phyloP scores from a whole-genome alignment of 805 yeast species.

The Candida boleticola region DNA sequence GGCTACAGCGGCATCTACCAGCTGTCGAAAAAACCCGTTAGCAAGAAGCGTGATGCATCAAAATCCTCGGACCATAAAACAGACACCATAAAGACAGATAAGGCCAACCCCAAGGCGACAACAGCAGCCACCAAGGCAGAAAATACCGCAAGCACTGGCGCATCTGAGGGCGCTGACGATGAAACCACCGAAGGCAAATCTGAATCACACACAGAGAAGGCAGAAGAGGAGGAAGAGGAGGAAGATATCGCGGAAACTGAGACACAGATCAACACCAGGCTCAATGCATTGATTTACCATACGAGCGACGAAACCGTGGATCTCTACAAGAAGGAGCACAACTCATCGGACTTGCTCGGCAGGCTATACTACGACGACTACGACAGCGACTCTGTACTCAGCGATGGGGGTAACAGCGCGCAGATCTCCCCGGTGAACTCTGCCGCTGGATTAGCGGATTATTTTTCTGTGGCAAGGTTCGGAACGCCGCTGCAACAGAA shows the following conservation, averaged over 20 bases:
- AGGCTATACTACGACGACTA: constrained; percentile 43
- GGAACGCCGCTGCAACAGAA: background rate
- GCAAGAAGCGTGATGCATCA: background rate
- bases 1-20: background rate
- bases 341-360: constrained; percentile 39
- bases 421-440: constrained; percentile 15
- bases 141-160: background rate
- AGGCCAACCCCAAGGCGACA: background rate
- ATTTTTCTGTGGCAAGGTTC: background rate
- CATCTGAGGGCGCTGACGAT: background rate
- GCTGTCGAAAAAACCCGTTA: background rate
- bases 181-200: background rate
- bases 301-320: constrained; percentile 38
- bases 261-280: constrained; percentile 35
- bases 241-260: too few relatives aligned
- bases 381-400: constrained; percentile 28
- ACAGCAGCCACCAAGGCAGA: background rate
- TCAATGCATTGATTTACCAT: constrained; percentile 39
- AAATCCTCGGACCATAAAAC: too few relatives aligned
- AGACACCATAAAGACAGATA: background rate
- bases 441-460: background rate
- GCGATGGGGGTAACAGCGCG: constrained; percentile 17
- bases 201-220: too few relatives aligned
- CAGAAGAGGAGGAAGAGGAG: too few relatives aligned
- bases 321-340: constrained; percentile 35